These are phyloP conservation scores for Colletotrichum karsti DNA, from an alignment of 2,329 filamentous ascomycete species.

Conservation along the genomic window DNA sequence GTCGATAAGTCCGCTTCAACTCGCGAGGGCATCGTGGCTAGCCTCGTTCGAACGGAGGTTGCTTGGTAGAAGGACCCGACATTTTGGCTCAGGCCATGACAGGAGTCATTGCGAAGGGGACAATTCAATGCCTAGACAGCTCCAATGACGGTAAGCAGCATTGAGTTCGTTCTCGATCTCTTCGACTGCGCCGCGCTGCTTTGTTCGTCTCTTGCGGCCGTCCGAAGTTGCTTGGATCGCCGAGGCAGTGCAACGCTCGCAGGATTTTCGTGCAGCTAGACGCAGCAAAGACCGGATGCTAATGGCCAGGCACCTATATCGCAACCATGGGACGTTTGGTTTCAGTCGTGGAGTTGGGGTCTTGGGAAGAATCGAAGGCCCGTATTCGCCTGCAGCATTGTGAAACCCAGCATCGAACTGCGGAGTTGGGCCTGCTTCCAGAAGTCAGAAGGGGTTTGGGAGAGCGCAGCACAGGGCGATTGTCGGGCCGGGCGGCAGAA, in stretches of 20 bases:
- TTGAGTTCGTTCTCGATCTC: not conserved
- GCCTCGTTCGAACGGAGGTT: not conserved
- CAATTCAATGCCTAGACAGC: not conserved
- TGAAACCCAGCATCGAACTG: constrained; percentile 17
- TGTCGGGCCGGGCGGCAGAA: not conserved
- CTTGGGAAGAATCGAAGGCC: constrained; percentile 16
- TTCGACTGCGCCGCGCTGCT: constrained; percentile 8
- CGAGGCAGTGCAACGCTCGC: constrained; percentile 19
- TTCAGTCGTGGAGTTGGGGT: constrained; percentile 24
- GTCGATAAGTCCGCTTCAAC: not conserved
- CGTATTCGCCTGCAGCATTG: constrained; percentile 11
- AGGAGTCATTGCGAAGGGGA: constrained; percentile 1
- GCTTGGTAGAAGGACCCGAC: not conserved
- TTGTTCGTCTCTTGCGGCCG: not conserved
- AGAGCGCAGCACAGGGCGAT: constrained; percentile 15
- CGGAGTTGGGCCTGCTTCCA: not conserved
- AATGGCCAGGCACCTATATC: constrained; percentile 15
- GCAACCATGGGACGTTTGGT: constrained; percentile 24
- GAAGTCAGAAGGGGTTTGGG: constrained; percentile 14
- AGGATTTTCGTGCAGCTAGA: constrained; percentile 12
- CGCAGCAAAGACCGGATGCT: constrained; percentile 12
- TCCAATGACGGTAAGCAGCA: not conserved
- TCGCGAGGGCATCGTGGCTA: not conserved
- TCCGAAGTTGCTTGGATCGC: constrained; percentile 15
- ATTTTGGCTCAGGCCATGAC: not conserved